Evolutionary conservation across 805 yeast species (phyloP), one percentile per base, ranked within the genome.

Genomic region (Candida nitratophila): DNA sequence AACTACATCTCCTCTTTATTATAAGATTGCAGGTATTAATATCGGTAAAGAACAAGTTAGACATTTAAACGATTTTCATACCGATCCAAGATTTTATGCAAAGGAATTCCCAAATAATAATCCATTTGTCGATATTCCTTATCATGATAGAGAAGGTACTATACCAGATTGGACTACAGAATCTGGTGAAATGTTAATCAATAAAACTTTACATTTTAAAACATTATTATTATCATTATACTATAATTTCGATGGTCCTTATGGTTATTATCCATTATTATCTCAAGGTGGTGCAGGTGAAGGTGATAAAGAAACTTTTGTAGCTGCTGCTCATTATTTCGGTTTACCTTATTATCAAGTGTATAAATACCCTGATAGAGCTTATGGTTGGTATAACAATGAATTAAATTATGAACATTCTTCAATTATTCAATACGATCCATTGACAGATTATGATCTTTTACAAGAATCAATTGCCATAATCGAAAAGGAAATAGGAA

Each of bases 241-340:
- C 60, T 83, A 83, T 61, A 83, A 83, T 53, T 65, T 77, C 43
- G 76, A 71, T 55, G 88, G 88, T 0, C 83, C 82, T 29, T 62
- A 70, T 9, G 66, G 73, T 44, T 82, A 72, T 57, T 82, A 80
- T 55, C 79, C 78, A 2, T 63, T 82, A 39, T 64, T 82, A 35
- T 68, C 83, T 3, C 79, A 79, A 58, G 82, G 83, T 24, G 70
- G 71, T 36, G 73, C 71, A 6, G 90, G 90, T n/a, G 86, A 81
- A 61, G 89, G 89, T 43, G 89, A 83, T 56, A 83, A 83, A 56
- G 89, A 83, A 50, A 83, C 90, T 0, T 79, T 81, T 47, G 67
- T 82, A 45, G 86, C 89, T 0, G 85, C 89, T 2, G 85, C 89
- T 8, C 69, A 71, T 38, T 73, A 73, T 17, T 65, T 73, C 42